Conservation (phyloP, 1,139 yeast species). For the Pneumocystis sp. region DNA sequence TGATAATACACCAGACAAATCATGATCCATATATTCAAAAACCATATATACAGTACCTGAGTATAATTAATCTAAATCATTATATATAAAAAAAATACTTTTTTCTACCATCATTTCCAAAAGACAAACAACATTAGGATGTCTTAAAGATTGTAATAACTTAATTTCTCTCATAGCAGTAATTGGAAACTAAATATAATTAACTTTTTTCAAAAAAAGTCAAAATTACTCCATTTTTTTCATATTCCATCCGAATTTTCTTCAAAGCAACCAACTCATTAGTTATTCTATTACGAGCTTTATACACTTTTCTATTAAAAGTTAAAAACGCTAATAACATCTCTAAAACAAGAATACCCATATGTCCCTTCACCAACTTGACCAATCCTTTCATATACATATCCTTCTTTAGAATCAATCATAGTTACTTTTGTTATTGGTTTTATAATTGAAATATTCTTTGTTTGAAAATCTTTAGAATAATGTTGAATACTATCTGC, state of each 20-base stretch:
- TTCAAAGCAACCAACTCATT: constrained; percentile 68
- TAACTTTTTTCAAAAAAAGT: background rate
- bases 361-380: constrained; percentile 79
- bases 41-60: constrained; percentile 66
- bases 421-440: background rate
- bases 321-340: background rate
- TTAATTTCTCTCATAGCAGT: constrained; percentile 90
- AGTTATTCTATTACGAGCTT: constrained; percentile 58
- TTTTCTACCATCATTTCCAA: constrained; percentile 80
- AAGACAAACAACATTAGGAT: constrained; percentile 56
- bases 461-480: background rate
- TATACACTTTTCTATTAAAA: constrained; percentile 38
- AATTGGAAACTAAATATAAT: constrained; percentile 45
- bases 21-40: constrained; percentile 87
- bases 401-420: constrained; percentile 7
- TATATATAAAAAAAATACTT: background rate
- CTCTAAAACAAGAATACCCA: constrained; percentile 25
- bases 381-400: constrained; percentile 29
- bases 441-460: background rate
- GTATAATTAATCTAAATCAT: background rate
- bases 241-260: constrained; percentile 65
- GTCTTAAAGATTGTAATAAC: constrained; percentile 71
- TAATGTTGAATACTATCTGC: background rate
- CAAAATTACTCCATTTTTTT: constrained; percentile 50
- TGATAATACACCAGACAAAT: constrained; percentile 70